Base-by-base conservation (phyloP, 371 early-diverging fungal species). In the Dichotomocladium elegans region DNA sequence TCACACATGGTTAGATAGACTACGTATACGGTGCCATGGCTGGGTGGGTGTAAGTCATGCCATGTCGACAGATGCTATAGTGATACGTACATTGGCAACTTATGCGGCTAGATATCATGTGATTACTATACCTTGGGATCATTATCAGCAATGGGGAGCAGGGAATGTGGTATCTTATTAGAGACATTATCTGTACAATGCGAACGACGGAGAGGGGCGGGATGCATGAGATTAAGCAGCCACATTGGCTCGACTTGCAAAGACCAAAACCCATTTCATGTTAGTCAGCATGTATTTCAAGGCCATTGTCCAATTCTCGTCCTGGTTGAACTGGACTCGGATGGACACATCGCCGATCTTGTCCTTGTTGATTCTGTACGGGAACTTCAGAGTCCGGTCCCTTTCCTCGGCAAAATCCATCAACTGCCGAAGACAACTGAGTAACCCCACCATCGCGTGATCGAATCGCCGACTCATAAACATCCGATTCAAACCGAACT, bases 241-340 rank as follows among this genome's bases (percentile, higher is more conserved):
- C 31, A 55, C 55, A 24, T 56, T 70, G 14, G 69, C 68, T 50
- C 74, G 56, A 59, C 86, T 81, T 12, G 86, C 85, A 67, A 83
- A 92, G 3, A 89, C 89, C 47, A 92, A 64, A 12, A 88, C 74
- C 91, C 88, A 90, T 61, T 93, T 93, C 49, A 91, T 81, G 60
- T 95, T 82, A 37, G 90, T 86, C 40, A 96, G 71, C 65, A 91
- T 87, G 69, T 89, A 93, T 66, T 89, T 90, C 24, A 94, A 72
- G 4, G 96, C 98, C 31, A 82, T 80, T 9, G 96, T 94, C 98
- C 98, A 97, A 22, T 74, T 64, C 46, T 95, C 95, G 48, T 91
- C 92, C 52, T 89, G 88, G 43, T 87, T 90, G 66, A 93, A 92
- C 63, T 95, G 94, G 10, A 90, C 67, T 54, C 82, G 70, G 49